Percentiles rank a stretch among this genome's conserved stretches.
phyloP scores from a whole-genome alignment of 306 rosid species.

The Gynostemma pentaphyllum region DNA sequence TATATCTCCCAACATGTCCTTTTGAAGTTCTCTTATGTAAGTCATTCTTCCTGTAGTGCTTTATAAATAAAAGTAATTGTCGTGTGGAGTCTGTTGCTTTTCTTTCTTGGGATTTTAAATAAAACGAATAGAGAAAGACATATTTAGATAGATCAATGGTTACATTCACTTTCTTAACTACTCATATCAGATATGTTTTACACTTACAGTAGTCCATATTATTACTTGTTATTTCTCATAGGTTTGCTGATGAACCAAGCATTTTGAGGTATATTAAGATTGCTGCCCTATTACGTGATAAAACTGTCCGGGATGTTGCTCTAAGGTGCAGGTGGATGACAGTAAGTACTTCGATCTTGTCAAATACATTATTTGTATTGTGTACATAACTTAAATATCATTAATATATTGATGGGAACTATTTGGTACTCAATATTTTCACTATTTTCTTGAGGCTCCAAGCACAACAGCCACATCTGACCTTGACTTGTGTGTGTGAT shows the following conservation, averaged over 20 bases:
- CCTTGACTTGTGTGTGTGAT: not conserved
- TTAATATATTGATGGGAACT: not conserved
- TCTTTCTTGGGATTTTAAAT: not conserved
- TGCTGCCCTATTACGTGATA: constrained; percentile 77
- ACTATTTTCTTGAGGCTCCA: not conserved
- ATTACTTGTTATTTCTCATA: constrained; percentile 15
- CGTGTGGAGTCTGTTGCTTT: not conserved
- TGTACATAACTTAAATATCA: not conserved
- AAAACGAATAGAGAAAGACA: not conserved
- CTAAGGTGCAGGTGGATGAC: constrained; percentile 99
- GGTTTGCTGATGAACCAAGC: constrained; percentile 82
- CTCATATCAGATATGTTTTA: not conserved
- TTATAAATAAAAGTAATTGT: not conserved
- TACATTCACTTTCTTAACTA: not conserved
- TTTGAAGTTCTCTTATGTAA: not conserved
- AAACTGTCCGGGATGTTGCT: constrained; percentile 99
- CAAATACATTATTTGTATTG: constrained; percentile 5
- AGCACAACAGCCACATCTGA: not conserved
- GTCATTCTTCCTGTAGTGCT: not conserved
- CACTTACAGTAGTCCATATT: constrained; percentile 13
- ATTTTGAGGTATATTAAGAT: constrained; percentile 92
- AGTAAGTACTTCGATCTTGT: constrained; percentile 43
- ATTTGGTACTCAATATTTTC: not conserved
- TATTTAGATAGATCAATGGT: not conserved
- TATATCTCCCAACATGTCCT: not conserved